Conservation (phyloP, 495 filamentous ascomycete genomes). For the Penicillium bovifimosum region DNA sequence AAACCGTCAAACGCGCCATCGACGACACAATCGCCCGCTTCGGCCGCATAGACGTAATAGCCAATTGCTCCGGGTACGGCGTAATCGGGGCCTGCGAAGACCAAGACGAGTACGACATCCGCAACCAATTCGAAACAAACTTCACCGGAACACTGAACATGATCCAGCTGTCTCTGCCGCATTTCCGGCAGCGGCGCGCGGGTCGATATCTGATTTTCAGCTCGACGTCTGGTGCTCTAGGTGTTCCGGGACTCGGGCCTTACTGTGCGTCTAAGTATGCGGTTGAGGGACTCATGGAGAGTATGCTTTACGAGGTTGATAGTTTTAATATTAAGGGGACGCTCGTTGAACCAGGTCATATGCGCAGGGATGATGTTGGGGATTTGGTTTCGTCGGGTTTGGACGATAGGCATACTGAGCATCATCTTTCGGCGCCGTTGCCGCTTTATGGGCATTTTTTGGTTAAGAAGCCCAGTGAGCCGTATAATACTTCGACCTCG, state of each 20-base stretch:
- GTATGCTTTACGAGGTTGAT: conserved; percentile 91
- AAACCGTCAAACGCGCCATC: conserved; percentile 69
- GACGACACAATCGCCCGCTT: conserved; percentile 63
- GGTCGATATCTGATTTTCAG: conserved; percentile 92
- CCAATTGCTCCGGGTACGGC: conserved; percentile 87
- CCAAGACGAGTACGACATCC: conserved; percentile 90
- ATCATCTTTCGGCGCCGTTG: conserved; percentile 46
- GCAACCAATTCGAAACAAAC: conserved; percentile 95
- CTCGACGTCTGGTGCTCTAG: conserved; percentile 80
- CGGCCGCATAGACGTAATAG: conserved; percentile 81
- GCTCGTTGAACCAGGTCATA: conserved; percentile 84
- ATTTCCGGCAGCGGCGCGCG: conserved; percentile 69
- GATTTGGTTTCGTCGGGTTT: conserved; percentile 28
- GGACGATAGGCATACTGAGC: conserved; percentile 22
- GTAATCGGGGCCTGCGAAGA: conserved; percentile 96
- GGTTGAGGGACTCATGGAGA: conserved; percentile 89
- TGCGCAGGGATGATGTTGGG: conserved; percentile 63
- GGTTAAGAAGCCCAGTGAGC: conserved; percentile 76
- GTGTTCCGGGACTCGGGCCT: conserved; percentile 84
- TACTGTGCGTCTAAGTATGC: conserved; percentile 98
- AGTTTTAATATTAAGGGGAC: conserved; percentile 88
- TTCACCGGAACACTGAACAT: conserved; percentile 93
- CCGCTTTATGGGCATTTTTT: conserved; percentile 87
- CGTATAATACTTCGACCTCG: conserved; percentile 68
- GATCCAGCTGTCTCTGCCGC: conserved; percentile 79